A percentile compares a stretch with the other conserved stretches of the same genome.
phyloP scores from a whole-genome alignment of 1,284 basidiomycete genomes.

The Ganoderma leucocontextum region DNA sequence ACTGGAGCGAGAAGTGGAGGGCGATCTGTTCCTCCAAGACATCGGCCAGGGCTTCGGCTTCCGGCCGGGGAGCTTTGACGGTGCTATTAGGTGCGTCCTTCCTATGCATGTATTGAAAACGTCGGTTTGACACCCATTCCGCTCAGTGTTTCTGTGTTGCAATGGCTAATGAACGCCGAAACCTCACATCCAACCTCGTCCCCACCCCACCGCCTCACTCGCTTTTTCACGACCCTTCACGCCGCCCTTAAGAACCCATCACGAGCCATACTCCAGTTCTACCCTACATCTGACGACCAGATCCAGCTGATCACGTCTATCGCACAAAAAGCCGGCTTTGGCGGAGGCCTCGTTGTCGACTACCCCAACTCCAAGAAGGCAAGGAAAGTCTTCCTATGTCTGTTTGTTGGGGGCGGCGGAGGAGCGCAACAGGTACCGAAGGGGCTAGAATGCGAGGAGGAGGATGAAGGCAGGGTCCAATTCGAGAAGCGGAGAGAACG shows the following conservation, averaged over 20 bases:
- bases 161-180: conserved; percentile 99
- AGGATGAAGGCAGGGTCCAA: conserved; percentile 55
- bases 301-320: conserved; percentile 93
- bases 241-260: conserved; percentile 92
- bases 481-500: conserved; percentile 74
- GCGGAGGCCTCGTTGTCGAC: conserved; percentile 96
- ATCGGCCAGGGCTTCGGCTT: conserved; percentile 96
- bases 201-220: conserved; percentile 89
- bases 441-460: conserved; percentile 76
- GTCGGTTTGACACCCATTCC: neutral
- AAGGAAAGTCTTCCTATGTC: conserved; percentile 89
- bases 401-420: conserved; percentile 85
- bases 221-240: conserved; percentile 98
- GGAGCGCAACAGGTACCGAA: conserved; percentile 69
- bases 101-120: neutral
- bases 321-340: conserved; percentile 95
- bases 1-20: conserved; percentile 91
- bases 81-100: conserved; percentile 85
- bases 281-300: conserved; percentile 95
- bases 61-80: conserved; percentile 96
- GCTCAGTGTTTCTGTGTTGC: conserved; percentile 92
- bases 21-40: conserved; percentile 92
- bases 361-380: conserved; percentile 97
- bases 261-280: conserved; percentile 95
- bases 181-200: conserved; percentile 90